Evolutionary conservation across 2,329 filamentous ascomycete species (phyloP).

Genomic region (Passalora sequoiae): DNA sequence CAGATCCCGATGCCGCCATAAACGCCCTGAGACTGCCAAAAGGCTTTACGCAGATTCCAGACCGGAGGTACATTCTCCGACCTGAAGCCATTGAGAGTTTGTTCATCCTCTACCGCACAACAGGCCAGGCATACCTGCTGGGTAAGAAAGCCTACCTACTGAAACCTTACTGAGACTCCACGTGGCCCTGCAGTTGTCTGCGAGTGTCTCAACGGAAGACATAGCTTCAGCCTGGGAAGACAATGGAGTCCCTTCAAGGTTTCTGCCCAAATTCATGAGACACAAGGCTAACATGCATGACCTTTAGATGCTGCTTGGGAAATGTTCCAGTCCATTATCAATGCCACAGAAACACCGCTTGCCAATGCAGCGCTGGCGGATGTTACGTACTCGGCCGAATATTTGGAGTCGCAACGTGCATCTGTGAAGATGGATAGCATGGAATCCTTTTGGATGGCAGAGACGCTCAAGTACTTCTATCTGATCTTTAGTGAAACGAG

Average conservation of each 20-base stretch:
- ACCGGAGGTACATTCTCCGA: conserved; percentile 45
- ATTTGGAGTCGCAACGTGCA: conserved; percentile 30
- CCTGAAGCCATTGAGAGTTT: conserved; percentile 59
- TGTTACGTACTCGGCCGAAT: conserved; percentile 36
- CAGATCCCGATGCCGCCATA: conserved; percentile 33
- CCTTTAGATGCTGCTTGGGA: conserved; percentile 47
- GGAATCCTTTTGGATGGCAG: conserved; percentile 49
- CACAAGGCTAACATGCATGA: too few relatives aligned
- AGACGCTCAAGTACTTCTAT: conserved; percentile 49
- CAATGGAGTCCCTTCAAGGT: too few relatives aligned
- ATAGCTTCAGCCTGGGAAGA: too few relatives aligned
- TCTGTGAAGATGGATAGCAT: conserved; percentile 38
- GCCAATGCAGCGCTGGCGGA: conserved; percentile 45
- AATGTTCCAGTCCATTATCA: conserved; percentile 46
- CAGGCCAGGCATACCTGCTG: conserved; percentile 47
- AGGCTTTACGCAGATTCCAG: conserved; percentile 42
- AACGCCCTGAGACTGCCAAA: conserved; percentile 36
- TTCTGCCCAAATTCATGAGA: too few relatives aligned
- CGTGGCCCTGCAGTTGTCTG: too few relatives aligned
- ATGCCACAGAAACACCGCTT: conserved; percentile 40
- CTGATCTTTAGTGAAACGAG: conserved; percentile 42
- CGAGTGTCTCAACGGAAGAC: too few relatives aligned
- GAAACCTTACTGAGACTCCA: too few relatives aligned
- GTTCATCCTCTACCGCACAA: conserved; percentile 57
- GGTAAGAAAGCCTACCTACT: too few relatives aligned